phyloP scores from a whole-genome alignment of 2,329 filamentous ascomycete species.

The Zymoseptoria brevis region DNA sequence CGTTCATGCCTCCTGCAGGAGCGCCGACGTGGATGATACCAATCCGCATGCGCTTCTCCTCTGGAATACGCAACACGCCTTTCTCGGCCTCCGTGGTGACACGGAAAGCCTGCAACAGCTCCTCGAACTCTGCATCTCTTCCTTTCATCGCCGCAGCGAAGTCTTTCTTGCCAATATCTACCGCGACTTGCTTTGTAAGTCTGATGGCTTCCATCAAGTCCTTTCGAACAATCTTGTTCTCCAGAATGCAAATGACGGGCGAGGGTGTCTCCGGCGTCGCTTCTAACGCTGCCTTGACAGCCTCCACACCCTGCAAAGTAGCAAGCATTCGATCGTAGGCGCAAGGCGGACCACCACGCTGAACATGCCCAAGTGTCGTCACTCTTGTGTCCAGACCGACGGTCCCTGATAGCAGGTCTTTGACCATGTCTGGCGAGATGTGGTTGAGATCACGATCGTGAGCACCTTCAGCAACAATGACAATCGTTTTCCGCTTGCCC shows the following conservation, averaged over 20 bases:
- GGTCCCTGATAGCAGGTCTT: slow-evolving; percentile 73
- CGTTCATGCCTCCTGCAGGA: slow-evolving; percentile 96
- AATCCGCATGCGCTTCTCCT: slow-evolving; percentile 78
- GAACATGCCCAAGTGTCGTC: slow-evolving; percentile 93
- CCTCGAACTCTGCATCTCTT: slow-evolving; percentile 85
- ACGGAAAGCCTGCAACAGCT: slow-evolving; percentile 83
- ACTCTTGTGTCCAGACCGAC: slow-evolving; percentile 85
- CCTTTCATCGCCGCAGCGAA: slow-evolving; percentile 82
- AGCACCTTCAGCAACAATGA: slow-evolving; percentile 94
- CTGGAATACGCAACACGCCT: slow-evolving; percentile 58
- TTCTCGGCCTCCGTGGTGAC: slow-evolving; percentile 81
- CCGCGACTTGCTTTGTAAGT: slow-evolving; percentile 75
- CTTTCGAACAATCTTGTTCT: slow-evolving; percentile 94
- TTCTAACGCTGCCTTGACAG: slow-evolving; percentile 83
- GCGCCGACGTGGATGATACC: slow-evolving; percentile 96
- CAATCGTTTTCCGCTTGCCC: slow-evolving; percentile 95
- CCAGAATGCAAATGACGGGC: slow-evolving; percentile 90
- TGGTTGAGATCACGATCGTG: slow-evolving; percentile 76
- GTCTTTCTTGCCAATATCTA: slow-evolving; percentile 73
- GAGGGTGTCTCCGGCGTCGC: slow-evolving; percentile 83
- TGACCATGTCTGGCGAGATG: slow-evolving; percentile 74
- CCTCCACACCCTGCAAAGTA: slow-evolving; percentile 89
- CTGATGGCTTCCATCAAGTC: slow-evolving; percentile 82
- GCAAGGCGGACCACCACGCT: slow-evolving; percentile 84
- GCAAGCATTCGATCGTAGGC: slow-evolving; percentile 91